Conservation (phyloP, 352 stramenopile species). For the Pythium periplocum region DNA sequence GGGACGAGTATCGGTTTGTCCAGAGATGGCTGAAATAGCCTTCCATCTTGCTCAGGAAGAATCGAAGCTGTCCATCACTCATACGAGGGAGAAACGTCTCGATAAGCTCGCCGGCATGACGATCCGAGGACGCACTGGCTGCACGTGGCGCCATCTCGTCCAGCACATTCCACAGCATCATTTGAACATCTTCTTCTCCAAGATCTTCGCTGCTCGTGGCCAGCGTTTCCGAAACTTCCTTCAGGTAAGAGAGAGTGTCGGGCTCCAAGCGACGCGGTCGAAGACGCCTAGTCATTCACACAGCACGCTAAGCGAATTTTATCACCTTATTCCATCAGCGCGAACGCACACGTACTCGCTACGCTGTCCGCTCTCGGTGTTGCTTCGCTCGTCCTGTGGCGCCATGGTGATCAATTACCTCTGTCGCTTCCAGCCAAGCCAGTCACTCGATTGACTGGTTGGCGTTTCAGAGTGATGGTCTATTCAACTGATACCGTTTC, state of each 20-base stretch:
- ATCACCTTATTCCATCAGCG: not conserved
- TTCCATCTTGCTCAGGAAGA: slow-evolving; percentile 73
- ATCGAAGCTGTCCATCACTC: slow-evolving; percentile 63
- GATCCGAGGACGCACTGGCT: slow-evolving; percentile 68
- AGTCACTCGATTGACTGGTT: too few species aligned
- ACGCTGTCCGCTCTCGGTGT: not conserved
- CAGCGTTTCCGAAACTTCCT: slow-evolving; percentile 79
- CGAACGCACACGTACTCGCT: slow-evolving; percentile 1
- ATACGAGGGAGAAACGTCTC: slow-evolving; percentile 73
- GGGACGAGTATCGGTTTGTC: slow-evolving; percentile 85
- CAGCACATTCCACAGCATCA: slow-evolving; percentile 79
- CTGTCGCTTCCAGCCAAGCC: too few species aligned
- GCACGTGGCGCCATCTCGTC: slow-evolving; percentile 71
- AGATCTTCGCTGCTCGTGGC: slow-evolving; percentile 42
- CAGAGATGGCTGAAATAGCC: slow-evolving; percentile 79
- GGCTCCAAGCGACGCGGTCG: slow-evolving; percentile 69
- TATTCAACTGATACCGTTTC: too few species aligned
- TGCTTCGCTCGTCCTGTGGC: too few species aligned
- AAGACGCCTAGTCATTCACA: slow-evolving; percentile 35
- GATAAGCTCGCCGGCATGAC: slow-evolving; percentile 63
- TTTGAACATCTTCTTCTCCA: slow-evolving; percentile 45
- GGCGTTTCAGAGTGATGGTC: too few species aligned
- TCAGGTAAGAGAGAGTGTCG: slow-evolving; percentile 76
- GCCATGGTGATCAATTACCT: too few species aligned
- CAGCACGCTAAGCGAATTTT: not conserved